These are phyloP conservation scores for Neurospora sp. DNA, from an alignment of 495 filamentous ascomycete species.

Conservation along the genomic window DNA sequence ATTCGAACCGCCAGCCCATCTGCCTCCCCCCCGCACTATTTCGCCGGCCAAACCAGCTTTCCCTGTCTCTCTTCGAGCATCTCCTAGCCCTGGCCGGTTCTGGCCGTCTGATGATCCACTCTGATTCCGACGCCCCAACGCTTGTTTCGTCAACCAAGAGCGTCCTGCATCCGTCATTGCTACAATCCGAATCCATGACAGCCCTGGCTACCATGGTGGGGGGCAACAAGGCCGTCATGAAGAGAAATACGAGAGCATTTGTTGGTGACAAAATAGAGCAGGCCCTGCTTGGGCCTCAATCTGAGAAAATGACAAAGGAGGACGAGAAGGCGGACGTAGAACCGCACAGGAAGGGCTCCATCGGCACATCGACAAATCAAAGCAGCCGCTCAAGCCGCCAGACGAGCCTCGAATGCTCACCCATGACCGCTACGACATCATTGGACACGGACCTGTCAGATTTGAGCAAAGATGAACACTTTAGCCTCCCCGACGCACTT, in stretches of 20 bases:
- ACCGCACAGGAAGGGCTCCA: slow-evolving; percentile 4
- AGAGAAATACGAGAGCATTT: slow-evolving; percentile 15
- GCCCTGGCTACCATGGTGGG: slow-evolving; percentile 7
- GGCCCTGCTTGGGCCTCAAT: background rate
- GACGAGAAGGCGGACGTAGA: slow-evolving; percentile 5
- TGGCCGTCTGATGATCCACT: background rate
- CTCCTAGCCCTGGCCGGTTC: background rate
- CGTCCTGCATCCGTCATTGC: background rate
- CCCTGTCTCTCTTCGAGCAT: background rate
- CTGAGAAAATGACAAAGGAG: background rate
- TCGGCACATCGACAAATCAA: slow-evolving; percentile 6
- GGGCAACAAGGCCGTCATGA: slow-evolving; percentile 15
- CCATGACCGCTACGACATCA: background rate
- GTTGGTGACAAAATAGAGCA: slow-evolving; percentile 14
- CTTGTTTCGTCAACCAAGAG: background rate
- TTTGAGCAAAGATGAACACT: background rate
- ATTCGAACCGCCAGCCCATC: background rate
- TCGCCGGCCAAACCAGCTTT: background rate
- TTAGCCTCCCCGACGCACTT: background rate
- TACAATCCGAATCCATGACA: background rate
- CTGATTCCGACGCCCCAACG: background rate
- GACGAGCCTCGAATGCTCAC: slow-evolving; percentile 9
- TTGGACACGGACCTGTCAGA: background rate
- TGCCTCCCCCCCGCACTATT: background rate
- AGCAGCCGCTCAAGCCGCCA: slow-evolving; percentile 12